Conservation (phyloP, 2,329 filamentous ascomycete species). For the Aspergillus eucalypticola region DNA sequence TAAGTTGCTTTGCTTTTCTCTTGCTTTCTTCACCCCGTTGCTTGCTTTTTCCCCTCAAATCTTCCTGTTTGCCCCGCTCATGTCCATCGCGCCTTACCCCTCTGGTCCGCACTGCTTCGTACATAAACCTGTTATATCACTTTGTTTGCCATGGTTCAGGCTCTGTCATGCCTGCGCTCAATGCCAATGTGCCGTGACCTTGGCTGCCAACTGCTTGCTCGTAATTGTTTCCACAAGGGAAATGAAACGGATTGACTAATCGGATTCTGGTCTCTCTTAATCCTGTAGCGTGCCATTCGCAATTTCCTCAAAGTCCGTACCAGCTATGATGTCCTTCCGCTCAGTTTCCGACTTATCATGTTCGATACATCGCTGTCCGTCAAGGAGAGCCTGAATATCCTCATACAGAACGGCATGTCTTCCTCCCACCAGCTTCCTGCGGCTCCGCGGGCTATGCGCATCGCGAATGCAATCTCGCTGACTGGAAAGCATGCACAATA, state of each 20-base stretch:
- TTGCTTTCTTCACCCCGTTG: background rate
- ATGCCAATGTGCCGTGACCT: background rate
- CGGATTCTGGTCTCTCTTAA: slow-evolving; percentile 14
- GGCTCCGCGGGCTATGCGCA: background rate
- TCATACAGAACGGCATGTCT: slow-evolving; percentile 84
- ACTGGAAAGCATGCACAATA: slow-evolving; percentile 22
- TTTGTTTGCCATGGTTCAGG: background rate
- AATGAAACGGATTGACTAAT: slow-evolving; percentile 31
- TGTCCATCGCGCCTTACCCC: slow-evolving; percentile 9
- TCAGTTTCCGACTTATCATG: slow-evolving; percentile 93
- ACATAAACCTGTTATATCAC: background rate
- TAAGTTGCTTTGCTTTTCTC: slow-evolving; percentile 32
- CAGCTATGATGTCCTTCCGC: slow-evolving; percentile 94
- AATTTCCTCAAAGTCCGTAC: slow-evolving; percentile 95
- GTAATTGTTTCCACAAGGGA: slow-evolving; percentile 13
- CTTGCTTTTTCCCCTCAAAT: slow-evolving; percentile 4
- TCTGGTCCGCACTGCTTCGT: slow-evolving; percentile 11
- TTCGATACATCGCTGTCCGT: slow-evolving; percentile 94
- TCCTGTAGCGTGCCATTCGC: slow-evolving; percentile 75
- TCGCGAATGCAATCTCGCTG: slow-evolving; percentile 15
- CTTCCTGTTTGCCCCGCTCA: slow-evolving; percentile 14
- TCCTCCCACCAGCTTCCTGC: background rate
- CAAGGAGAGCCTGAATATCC: slow-evolving; percentile 93
- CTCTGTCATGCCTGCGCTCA: background rate
- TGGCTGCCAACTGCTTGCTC: slow-evolving; percentile 1